phyloP scores from a whole-genome alignment of 441 rosid genomes.

The Euphorbia schlechtendalii region DNA sequence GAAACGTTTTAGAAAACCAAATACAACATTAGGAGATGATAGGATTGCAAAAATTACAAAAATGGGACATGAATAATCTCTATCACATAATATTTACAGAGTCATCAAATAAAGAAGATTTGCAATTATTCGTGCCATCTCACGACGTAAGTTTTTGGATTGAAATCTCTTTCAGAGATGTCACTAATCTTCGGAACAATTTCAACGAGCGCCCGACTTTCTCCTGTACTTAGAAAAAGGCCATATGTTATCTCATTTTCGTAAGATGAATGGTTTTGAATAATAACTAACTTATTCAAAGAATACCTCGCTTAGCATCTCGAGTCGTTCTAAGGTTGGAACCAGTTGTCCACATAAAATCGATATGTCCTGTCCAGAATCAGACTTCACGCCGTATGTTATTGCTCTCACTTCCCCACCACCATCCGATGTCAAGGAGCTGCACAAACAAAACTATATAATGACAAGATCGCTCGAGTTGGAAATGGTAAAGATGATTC shows the following conservation, averaged over 20 bases:
- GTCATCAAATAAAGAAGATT: no score
- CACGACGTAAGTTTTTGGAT: constrained; percentile 39
- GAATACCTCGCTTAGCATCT: constrained; percentile 71
- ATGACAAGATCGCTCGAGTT: not conserved
- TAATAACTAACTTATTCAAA: not conserved
- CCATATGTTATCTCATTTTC: not conserved
- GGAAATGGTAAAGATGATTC: not conserved
- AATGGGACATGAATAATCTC: not conserved
- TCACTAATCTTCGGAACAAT: constrained; percentile 67
- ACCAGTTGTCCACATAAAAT: constrained; percentile 52
- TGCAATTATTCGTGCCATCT: not conserved
- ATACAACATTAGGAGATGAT: not conserved
- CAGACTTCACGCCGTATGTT: constrained; percentile 38
- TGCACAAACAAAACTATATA: constrained; percentile 23
- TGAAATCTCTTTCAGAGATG: constrained; percentile 67
- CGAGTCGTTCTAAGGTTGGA: constrained; percentile 74
- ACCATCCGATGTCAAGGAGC: constrained; percentile 35
- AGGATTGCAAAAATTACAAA: constrained; percentile 2
- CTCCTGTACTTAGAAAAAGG: constrained; percentile 37
- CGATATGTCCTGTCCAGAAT: constrained; percentile 38
- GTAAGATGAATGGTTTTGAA: not conserved
- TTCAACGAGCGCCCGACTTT: constrained; percentile 71
- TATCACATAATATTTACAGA: not conserved
- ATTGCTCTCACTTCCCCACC: constrained; percentile 25
- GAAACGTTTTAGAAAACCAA: not conserved